These are phyloP conservation scores for Lenwebbia sp. DNA, from an alignment of 345 rosid species.

Conservation along the genomic window DNA sequence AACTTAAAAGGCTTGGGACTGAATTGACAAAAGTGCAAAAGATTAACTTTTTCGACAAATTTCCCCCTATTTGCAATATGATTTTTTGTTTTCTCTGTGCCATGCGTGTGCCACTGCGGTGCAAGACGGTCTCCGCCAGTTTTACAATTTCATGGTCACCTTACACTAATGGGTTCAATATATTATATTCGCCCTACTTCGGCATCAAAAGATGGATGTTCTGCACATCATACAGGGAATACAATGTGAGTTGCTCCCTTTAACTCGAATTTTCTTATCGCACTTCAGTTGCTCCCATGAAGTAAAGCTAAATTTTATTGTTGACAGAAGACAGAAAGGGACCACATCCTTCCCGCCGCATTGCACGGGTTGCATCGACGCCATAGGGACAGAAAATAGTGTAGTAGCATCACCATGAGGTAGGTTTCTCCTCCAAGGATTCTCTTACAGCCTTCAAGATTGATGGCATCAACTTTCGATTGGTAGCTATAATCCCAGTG, in stretches of 20 bases:
- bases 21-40: too few relatives aligned
- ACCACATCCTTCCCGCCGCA: not conserved
- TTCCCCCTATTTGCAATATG: not conserved
- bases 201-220: not conserved
- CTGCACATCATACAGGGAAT: not conserved
- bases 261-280: too few relatives aligned
- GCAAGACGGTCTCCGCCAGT: not conserved
- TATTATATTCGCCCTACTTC: not conserved
- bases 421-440: slow-evolving; percentile 50
- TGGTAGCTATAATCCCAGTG: slow-evolving; percentile 68
- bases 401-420: slow-evolving; percentile 9
- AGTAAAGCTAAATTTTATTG: not conserved
- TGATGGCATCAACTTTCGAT: slow-evolving; percentile 73
- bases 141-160: not conserved
- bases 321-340: not conserved
- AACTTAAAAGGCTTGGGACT: too few relatives aligned
- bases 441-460: slow-evolving; percentile 71
- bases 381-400: accelerated
- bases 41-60: too few relatives aligned
- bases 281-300: not conserved
- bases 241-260: not conserved
- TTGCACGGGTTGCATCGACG: not conserved
- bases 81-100: not conserved
- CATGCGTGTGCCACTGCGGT: accelerated
- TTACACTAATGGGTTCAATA: not conserved